Base-by-base conservation (phyloP, 805 yeast genomes). In the Pichia scutulata region DNA sequence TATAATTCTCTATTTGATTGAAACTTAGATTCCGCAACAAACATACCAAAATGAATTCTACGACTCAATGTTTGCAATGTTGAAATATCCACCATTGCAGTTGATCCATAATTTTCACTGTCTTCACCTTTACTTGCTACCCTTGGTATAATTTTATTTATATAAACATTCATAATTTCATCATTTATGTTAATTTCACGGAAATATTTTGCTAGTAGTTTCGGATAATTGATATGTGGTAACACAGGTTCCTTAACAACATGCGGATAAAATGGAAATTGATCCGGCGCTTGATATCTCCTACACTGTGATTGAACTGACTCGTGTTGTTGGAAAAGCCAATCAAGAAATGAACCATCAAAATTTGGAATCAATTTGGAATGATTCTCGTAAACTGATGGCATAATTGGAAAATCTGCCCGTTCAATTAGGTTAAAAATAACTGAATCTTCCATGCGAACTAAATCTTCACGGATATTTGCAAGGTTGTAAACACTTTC, bases 1-100 rank as follows among this genome's bases (percentile, higher is more conserved):
- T 82, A 89, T 46, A 65, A 66, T 46, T 78, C 86, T 36, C 72
- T 75, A 53, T 90, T 93, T 25, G 73, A 70, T 59, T 75, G 82
- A 67, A 81, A 93, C 68, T 93, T 93, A 43, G 96, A 86, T 66
- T 93, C 99, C 6, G 99, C 99, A 10, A 93, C 99, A 73, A 92
- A 93, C 68, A 86, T 87, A 46, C 99, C 99, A 69, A 92, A 93
- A 69, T 93, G 99, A 58, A 93, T 88, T 64, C 99, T 77, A 60
- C 99, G 76, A 9, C 96, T 86, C 43, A 93, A 70, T 6, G 96
- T 84, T 67, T 93, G 97, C 57, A 93, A 74, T 57, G 86, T 80
- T 57, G 86, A 95, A 51, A 92, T 86, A 64, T 93, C 99, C 55
- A 88, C 74, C 39, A 81, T 71, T 4, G 95, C 83, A 39, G 93